These are phyloP conservation scores for Thuja plicata DNA, from an alignment of 83 land plant species.

Conservation along the genomic window DNA sequence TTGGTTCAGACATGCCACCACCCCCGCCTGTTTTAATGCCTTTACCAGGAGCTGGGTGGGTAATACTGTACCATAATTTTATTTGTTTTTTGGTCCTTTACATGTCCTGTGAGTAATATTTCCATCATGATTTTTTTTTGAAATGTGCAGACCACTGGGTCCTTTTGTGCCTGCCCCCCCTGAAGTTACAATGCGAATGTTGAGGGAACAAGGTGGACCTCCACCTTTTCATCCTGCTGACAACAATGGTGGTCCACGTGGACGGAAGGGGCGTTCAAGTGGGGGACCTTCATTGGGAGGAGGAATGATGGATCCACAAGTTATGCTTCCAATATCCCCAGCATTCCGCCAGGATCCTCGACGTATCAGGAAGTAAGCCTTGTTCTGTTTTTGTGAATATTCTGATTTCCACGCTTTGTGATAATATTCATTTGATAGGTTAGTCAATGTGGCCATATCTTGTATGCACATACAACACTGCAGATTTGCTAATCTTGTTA, in stretches of 20 bases:
- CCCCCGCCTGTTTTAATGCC: constrained; percentile 99
- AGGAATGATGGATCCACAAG: constrained; percentile 58
- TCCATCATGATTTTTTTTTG: neutral
- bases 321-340: constrained; percentile 70
- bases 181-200: constrained; percentile 94
- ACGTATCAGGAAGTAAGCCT: constrained; percentile 73
- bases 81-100: constrained; percentile 14
- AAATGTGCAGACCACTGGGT: constrained; percentile 85
- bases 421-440: neutral
- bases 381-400: neutral
- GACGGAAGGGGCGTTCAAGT: constrained; percentile 61
- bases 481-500: constrained; percentile 13
- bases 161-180: constrained; percentile 99
- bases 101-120: neutral
- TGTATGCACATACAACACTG: neutral
- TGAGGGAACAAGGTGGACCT: constrained; percentile 93
- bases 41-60: constrained; percentile 99
- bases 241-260: constrained; percentile 64
- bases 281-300: constrained; percentile 62
- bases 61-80: neutral
- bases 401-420: neutral
- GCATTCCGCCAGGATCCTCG: constrained; percentile 87
- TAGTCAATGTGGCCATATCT: neutral
- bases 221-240: constrained; percentile 65
- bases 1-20: constrained; percentile 73